Conservation (phyloP, 805 yeast genomes). For the Kuraishia capsulata region DNA sequence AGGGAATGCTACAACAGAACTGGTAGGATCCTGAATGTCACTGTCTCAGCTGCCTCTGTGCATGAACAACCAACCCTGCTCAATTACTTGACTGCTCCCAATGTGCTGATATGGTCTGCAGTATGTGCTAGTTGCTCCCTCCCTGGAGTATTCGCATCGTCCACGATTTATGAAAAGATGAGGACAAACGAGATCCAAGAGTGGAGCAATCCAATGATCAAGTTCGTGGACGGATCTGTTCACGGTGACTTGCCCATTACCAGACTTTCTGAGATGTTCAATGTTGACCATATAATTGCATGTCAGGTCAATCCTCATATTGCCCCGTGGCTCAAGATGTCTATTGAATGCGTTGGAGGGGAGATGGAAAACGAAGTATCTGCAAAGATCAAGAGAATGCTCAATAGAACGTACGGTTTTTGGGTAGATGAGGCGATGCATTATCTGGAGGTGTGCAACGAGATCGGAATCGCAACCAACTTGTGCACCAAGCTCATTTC, state of each 20-base stretch:
- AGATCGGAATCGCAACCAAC: conserved; percentile 69
- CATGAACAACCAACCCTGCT: conserved; percentile 87
- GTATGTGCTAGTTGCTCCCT: conserved; percentile 91
- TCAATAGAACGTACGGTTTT: conserved; percentile 49
- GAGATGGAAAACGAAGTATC: conserved; percentile 53
- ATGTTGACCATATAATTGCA: conserved; percentile 94
- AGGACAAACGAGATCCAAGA: conserved; percentile 63
- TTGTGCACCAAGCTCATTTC: conserved; percentile 66
- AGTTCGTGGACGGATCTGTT: conserved; percentile 93
- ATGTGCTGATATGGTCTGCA: conserved; percentile 79
- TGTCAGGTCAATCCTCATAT: conserved; percentile 98
- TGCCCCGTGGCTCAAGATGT: conserved; percentile 70
- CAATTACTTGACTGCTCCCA: conserved; percentile 72
- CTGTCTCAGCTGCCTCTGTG: conserved; percentile 85
- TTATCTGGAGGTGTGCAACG: conserved; percentile 61
- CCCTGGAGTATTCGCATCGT: conserved; percentile 86
- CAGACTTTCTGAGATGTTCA: conserved; percentile 90
- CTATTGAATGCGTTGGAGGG: conserved; percentile 63
- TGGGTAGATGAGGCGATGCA: conserved; percentile 69
- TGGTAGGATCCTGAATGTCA: conserved; percentile 85
- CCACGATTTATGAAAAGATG: conserved; percentile 76
- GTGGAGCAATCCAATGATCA: conserved; percentile 72
- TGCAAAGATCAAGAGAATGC: conserved; percentile 40
- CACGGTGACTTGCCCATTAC: conserved; percentile 90
- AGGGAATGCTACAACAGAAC: conserved; percentile 92